These are phyloP conservation scores for Helicocarpus griseus DNA, from an alignment of 2,329 filamentous ascomycete species.

Conservation along the genomic window DNA sequence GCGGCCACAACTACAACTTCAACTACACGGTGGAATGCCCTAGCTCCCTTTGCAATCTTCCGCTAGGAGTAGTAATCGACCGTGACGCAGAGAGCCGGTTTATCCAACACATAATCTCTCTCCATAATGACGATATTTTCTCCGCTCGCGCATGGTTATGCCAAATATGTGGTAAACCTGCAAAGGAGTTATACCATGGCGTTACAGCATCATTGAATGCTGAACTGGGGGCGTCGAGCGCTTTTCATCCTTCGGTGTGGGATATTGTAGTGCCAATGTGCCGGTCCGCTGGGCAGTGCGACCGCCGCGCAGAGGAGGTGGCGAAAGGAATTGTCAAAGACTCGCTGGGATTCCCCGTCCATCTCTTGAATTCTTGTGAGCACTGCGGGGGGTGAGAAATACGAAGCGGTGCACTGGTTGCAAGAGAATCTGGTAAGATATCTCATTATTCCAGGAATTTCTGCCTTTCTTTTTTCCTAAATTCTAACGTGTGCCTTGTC, in stretches of 20 bases:
- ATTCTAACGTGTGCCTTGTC: no score
- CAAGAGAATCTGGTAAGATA: neutral
- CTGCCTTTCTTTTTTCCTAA: neutral
- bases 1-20: neutral
- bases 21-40: neutral
- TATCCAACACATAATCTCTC: neutral
- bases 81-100: neutral
- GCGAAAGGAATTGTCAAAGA: neutral
- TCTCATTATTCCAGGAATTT: no score
- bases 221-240: neutral
- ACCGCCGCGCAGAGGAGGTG: neutral
- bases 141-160: neutral
- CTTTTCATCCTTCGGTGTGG: slow-evolving; percentile 21
- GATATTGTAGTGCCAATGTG: neutral
- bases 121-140: neutral
- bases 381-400: neutral
- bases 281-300: neutral
- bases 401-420: neutral
- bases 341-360: neutral
- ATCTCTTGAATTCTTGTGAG: neutral
- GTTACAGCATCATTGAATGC: neutral
- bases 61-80: neutral
- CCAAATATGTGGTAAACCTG: neutral
- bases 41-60: neutral
- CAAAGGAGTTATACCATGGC: neutral